Evolutionary conservation across 495 filamentous ascomycete species (phyloP).

Genomic region (Alectoria sarmentosa): DNA sequence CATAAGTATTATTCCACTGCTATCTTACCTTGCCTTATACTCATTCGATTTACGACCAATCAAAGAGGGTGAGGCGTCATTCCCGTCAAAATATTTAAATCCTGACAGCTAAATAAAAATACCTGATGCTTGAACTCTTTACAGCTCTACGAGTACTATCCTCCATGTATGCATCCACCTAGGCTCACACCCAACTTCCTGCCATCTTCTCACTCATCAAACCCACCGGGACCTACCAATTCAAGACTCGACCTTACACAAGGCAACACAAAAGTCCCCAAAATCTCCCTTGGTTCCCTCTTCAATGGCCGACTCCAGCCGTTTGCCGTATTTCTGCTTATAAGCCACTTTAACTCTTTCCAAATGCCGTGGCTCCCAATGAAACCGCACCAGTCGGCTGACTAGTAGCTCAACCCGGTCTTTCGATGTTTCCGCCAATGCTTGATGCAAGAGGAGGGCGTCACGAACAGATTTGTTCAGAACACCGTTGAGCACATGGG

Average conservation of each 20-base stretch:
- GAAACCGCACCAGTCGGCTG: constrained; percentile 68
- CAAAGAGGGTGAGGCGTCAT: no score
- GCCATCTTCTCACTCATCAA: not conserved
- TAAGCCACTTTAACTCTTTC: constrained; percentile 63
- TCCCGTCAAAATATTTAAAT: no score
- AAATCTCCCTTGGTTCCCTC: constrained; percentile 48
- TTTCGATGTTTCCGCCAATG: constrained; percentile 59
- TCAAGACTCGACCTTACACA: constrained; percentile 28
- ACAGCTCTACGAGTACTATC: not conserved
- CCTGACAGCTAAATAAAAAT: not conserved
- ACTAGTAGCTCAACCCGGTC: constrained; percentile 78
- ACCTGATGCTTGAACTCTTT: not conserved
- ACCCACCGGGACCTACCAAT: not conserved
- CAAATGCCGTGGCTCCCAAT: constrained; percentile 78
- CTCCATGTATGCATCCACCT: not conserved
- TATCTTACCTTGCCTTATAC: no score
- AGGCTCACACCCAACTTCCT: not conserved
- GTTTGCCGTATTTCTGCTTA: constrained; percentile 60
- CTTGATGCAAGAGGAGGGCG: constrained; percentile 89
- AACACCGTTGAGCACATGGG: constrained; percentile 92
- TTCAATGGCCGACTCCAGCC: constrained; percentile 55
- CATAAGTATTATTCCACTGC: no score
- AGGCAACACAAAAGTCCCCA: constrained; percentile 51
- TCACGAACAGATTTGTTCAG: constrained; percentile 95
- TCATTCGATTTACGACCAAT: no score